Base-by-base conservation (phyloP, 345 rosid species). In the Dipteronia dyeriana region DNA sequence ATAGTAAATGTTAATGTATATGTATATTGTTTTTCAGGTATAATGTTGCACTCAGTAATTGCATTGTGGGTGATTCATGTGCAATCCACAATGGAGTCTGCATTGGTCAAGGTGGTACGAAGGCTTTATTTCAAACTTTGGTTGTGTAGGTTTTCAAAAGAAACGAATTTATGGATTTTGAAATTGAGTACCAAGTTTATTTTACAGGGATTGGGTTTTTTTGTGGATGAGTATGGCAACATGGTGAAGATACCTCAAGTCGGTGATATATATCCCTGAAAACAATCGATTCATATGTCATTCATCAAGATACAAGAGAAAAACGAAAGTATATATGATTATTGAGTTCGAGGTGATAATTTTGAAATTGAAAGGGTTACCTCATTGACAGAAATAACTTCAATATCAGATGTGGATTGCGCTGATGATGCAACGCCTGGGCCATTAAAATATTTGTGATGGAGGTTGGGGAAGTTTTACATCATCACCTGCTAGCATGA, bases 21-120 rank as follows among this genome's bases (percentile, higher is more conserved):
- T n/a, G n/a, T n/a, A 14, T n/a, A 9, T 19, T 73, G 2, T 23
- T 75, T 19, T 73, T 2, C 84, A 94, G 98, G 77, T 92, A 89
- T 75, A 88, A 86, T 82, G 90, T 86, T 67, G 86, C 90, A 7
- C 88, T 94, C 16, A 80, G 85, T 73, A 92, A 95, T 75, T 90
- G 97, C 81, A 76, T 56, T 63, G 71, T 95, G 45, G 97, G 97
- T 12, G 88, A 89, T 78, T 89, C 84, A 9, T 91, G 97, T 84
- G 80, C 82, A 25, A 79, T 93, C 49, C 93, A 93, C 81, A 86
- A 83, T 84, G 98, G 98, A 62, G 95, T 78, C 17, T 88, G 95
- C 86, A 82, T 95, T 16, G 98, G 98, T 84, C 97, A 95, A 85
- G 97, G 93, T 86, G 97, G 97, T 94, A 79, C 77, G 85, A 25